These are phyloP conservation scores for Ceratocystis cacaofunesta DNA, from an alignment of 2,329 filamentous ascomycete species.

Conservation along the genomic window DNA sequence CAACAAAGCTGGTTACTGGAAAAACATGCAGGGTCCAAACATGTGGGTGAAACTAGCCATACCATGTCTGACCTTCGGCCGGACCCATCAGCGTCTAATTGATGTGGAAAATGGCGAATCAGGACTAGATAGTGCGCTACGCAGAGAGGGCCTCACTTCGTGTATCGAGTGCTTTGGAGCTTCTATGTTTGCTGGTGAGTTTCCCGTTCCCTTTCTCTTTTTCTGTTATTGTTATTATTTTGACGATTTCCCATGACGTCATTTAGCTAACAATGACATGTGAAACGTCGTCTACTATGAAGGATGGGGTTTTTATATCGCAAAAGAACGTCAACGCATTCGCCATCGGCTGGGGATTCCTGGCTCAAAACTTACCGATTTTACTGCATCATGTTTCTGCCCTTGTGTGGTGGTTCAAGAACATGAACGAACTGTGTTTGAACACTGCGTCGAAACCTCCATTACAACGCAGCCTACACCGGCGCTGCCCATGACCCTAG, in stretches of 20 bases:
- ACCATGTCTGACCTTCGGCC: conserved; percentile 14
- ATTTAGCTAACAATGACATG: conserved; percentile 13
- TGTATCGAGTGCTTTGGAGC: conserved; percentile 12
- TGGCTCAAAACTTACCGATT: conserved; percentile 10
- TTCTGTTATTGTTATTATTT: background rate
- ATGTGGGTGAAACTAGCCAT: conserved; percentile 13
- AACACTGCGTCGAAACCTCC: conserved; percentile 14
- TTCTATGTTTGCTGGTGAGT: conserved; percentile 10
- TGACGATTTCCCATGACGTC: conserved; percentile 7
- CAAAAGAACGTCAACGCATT: conserved; percentile 13
- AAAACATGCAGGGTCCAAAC: conserved; percentile 9
- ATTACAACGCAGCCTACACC: conserved; percentile 14
- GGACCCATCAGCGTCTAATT: conserved; percentile 12
- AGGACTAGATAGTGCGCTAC: conserved; percentile 10
- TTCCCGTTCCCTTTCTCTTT: background rate
- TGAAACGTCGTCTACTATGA: conserved; percentile 11
- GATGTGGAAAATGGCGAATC: conserved; percentile 16
- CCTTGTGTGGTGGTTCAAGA: conserved; percentile 15
- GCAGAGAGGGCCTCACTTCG: conserved; percentile 12
- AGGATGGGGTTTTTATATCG: conserved; percentile 17
- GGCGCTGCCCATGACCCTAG: conserved; percentile 13
- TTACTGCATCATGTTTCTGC: conserved; percentile 13
- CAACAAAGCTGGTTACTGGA: conserved; percentile 8
- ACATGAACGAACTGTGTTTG: conserved; percentile 15
- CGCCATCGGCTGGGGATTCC: conserved; percentile 14